A percentile compares a stretch with the other conserved stretches of the same genome.
Conservation (phyloP, 495 filamentous ascomycete genomes). For the Echria macrotheca region DNA sequence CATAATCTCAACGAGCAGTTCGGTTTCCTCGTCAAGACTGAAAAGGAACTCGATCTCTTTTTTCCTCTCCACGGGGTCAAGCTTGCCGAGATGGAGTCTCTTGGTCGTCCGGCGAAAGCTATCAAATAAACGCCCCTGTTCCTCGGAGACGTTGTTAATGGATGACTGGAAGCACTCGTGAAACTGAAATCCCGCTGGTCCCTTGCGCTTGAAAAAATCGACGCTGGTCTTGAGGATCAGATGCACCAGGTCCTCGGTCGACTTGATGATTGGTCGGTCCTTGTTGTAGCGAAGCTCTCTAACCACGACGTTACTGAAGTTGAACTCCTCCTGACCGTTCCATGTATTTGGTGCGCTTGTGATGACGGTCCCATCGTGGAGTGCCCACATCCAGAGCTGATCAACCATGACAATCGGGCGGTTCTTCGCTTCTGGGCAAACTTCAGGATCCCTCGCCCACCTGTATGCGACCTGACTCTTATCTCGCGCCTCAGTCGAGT, state of each 20-base stretch:
- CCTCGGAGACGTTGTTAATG: constrained; percentile 18
- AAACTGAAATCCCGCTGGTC: constrained; percentile 11
- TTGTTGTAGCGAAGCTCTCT: constrained; percentile 13
- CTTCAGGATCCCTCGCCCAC: constrained; percentile 11
- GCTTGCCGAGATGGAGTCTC: constrained; percentile 9
- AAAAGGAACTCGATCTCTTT: constrained; percentile 15
- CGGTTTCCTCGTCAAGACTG: constrained; percentile 15
- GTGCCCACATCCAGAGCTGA: constrained; percentile 19
- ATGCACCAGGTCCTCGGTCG: constrained; percentile 12
- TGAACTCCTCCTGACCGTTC: constrained; percentile 12
- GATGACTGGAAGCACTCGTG: constrained; percentile 20
- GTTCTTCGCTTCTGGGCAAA: constrained; percentile 7
- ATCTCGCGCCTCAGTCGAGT: constrained; percentile 16
- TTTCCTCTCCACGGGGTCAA: constrained; percentile 11
- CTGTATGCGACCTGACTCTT: constrained; percentile 16
- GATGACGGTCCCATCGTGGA: constrained; percentile 16
- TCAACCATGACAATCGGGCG: constrained; percentile 20
- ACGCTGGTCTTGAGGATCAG: constrained; percentile 16
- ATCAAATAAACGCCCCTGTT: constrained; percentile 12
- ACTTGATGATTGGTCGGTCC: constrained; percentile 15
- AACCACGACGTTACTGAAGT: constrained; percentile 10
- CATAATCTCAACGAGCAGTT: constrained; percentile 17
- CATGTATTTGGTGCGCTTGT: constrained; percentile 15
- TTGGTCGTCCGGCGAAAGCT: constrained; percentile 12
- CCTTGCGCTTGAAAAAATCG: constrained; percentile 19